Percentiles rank a stretch among this genome's conserved stretches.
Evolutionary conservation across 2,329 filamentous ascomycete genomes (phyloP).

Genomic region (Corynespora cassiicola): DNA sequence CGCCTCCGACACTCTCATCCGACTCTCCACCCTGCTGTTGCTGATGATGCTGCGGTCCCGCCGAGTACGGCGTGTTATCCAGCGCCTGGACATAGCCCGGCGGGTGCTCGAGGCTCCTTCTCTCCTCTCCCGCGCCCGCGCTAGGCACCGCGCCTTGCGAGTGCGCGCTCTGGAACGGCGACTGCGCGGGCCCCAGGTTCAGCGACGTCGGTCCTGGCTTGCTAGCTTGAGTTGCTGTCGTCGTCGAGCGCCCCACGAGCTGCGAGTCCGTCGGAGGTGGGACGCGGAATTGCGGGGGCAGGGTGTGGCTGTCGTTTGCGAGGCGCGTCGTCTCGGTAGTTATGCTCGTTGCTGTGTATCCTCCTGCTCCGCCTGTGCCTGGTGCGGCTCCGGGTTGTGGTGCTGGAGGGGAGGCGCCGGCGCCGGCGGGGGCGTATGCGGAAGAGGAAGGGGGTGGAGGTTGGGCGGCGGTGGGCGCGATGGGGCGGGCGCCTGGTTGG

Average conservation of each 20-base stretch:
- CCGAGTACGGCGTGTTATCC: conserved; percentile 46
- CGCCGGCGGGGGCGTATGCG: conserved; percentile 17
- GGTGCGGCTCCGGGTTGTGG: conserved; percentile 46
- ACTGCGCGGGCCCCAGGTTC: conserved; percentile 42
- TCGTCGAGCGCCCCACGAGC: conserved; percentile 48
- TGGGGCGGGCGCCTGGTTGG: conserved; percentile 49
- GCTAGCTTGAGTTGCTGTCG: conserved; percentile 26
- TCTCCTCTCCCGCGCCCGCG: conserved; percentile 10
- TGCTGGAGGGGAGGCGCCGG: conserved; percentile 25
- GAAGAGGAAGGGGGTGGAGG: conserved; percentile 34
- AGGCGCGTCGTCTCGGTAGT: conserved; percentile 40
- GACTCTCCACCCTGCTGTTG: conserved; percentile 19
- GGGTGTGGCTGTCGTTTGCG: too few relatives aligned
- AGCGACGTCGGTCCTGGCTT: conserved; percentile 46
- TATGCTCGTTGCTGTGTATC: conserved; percentile 39
- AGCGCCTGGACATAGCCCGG: conserved; percentile 57
- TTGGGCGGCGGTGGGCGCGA: conserved; percentile 25
- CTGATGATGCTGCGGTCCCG: conserved; percentile 46
- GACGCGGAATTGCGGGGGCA: conserved; percentile 48
- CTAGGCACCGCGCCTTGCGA: conserved; percentile 21
- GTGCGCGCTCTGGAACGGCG: conserved; percentile 32
- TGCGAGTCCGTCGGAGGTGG: conserved; percentile 46
- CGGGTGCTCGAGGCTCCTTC: conserved; percentile 48
- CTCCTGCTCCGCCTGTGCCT: too few relatives aligned
- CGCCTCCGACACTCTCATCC: conserved; percentile 33